Evolutionary conservation across 202 grass and related monocot species (phyloP), one percentile per base, ranked within the genome.

Genomic region (Dendrocalamus latiflorus): DNA sequence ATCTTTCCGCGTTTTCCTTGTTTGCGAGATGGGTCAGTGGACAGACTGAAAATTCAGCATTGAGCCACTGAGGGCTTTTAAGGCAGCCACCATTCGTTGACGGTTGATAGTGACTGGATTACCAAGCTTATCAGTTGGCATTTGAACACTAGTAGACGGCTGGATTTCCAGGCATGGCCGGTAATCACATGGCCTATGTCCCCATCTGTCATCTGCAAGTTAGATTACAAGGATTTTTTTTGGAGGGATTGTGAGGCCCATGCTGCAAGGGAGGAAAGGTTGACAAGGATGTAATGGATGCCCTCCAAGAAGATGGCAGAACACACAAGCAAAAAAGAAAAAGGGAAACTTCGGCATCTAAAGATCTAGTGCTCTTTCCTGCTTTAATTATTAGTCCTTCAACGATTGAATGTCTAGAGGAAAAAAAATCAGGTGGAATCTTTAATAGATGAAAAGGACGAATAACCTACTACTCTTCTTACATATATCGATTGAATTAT

Each of bases 201-300:
- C 67, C 54, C 54, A 62, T 72, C 67, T 47, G 28, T 22, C 44
- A 61, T 82, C 41, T 25, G 28, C 20, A 72, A 73, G 42, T 37
- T 62, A 39, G 56, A 51, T 82, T 82, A 28, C 54, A 73, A 82
- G 20, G 68, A 48, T 71, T 73, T 26, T 50, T 49, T 26, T 26
- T 64, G 42, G 63, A 64, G 25, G 43, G 21, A 64, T 63, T 82
- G 68, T 64, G 79, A 62, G 79, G 79, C 58, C 41, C 68, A 45
- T 63, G 4, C 10, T 26, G 68, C 30, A 14, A 36, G 26, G 55
- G 68, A 50, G 79, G 55, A 72, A 82, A 82, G 55, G 55, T 82
- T 72, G 79, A 82, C 8, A 82, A 63, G 26, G 56, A 82, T 53
- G 56, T 50, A 12, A 82, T 60, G 26, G 53, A 63, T 73, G 34